Conservation (phyloP, 345 rosid species). For the Capsella bursapastoris region DNA sequence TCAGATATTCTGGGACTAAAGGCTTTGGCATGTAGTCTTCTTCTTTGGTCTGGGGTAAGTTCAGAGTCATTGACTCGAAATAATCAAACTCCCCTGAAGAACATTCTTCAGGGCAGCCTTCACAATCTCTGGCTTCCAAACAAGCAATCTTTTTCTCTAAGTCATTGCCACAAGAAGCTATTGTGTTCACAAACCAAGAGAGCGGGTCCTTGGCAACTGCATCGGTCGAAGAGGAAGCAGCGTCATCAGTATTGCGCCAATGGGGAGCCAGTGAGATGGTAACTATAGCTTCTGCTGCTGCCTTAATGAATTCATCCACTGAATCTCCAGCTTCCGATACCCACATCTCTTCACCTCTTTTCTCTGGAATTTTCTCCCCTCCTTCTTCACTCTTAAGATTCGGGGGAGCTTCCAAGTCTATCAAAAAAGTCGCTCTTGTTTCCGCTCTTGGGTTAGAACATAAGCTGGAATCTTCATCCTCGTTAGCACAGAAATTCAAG, state of each 20-base stretch:
- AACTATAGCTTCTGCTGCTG: slow-evolving; percentile 83
- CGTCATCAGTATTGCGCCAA: slow-evolving; percentile 44
- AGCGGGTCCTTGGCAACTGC: slow-evolving; percentile 46
- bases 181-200: slow-evolving; percentile 78
- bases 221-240: slow-evolving; percentile 45
- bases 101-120: slow-evolving; percentile 45
- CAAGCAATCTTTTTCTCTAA: slow-evolving; percentile 52
- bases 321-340: slow-evolving; percentile 42
- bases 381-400: slow-evolving; percentile 62
- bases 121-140: slow-evolving; percentile 43
- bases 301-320: slow-evolving; percentile 53
- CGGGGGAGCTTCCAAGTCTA: slow-evolving; percentile 83
- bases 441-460: slow-evolving; percentile 42
- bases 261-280: slow-evolving; percentile 59
- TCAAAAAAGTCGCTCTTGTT: slow-evolving; percentile 49
- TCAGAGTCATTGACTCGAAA: slow-evolving; percentile 85
- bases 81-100: slow-evolving; percentile 66
- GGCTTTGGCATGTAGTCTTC: slow-evolving; percentile 92
- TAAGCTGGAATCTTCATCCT: slow-evolving; percentile 63
- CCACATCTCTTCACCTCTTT: slow-evolving; percentile 42
- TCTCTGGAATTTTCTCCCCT: slow-evolving; percentile 47
- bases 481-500: slow-evolving; percentile 65
- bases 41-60: slow-evolving; percentile 62
- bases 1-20: slow-evolving; percentile 60
- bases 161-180: slow-evolving; percentile 58